Conservation (phyloP, 768 basidiomycete genomes). For the Tulasnella sp. region DNA sequence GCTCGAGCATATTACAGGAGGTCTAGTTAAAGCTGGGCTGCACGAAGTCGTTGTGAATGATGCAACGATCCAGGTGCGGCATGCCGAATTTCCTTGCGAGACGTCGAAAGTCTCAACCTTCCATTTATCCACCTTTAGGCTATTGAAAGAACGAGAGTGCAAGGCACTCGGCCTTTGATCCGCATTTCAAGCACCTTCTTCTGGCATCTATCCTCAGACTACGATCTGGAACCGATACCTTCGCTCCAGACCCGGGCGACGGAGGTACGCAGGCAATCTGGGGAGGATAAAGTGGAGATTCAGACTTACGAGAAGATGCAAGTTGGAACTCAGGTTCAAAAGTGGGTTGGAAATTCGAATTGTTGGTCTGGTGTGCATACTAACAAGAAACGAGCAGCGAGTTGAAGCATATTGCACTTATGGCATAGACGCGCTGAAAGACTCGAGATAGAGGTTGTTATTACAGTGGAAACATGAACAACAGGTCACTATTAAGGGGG, state of each 20-base stretch:
- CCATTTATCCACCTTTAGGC: slow-evolving; percentile 30
- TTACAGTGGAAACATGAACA: neutral
- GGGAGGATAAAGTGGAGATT: slow-evolving; percentile 27
- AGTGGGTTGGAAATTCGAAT: slow-evolving; percentile 33
- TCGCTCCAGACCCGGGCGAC: slow-evolving; percentile 39
- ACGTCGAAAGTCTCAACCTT: neutral
- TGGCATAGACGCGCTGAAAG: slow-evolving; percentile 46
- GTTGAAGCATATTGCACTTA: slow-evolving; percentile 67
- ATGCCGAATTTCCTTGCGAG: neutral
- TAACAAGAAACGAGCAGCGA: slow-evolving; percentile 39
- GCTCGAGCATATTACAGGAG: slow-evolving; percentile 63
- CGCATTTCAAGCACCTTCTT: slow-evolving; percentile 97
- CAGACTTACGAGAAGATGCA: slow-evolving; percentile 58
- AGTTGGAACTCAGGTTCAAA: slow-evolving; percentile 81
- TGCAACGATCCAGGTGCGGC: slow-evolving; percentile 55
- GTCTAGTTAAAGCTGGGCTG: slow-evolving; percentile 82
- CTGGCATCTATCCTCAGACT: slow-evolving; percentile 86
- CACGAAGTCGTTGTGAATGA: slow-evolving; percentile 92
- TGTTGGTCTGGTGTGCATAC: neutral
- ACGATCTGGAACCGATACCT: slow-evolving; percentile 57
- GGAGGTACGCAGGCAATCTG: slow-evolving; percentile 30
- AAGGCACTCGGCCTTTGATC: slow-evolving; percentile 71
- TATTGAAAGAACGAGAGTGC: slow-evolving; percentile 46
- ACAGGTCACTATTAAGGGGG: too few relatives aligned
- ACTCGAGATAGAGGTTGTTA: neutral